A percentile compares a stretch with the other conserved stretches of the same genome.
These are phyloP conservation scores for Boletus rufocinnamomeus DNA, from an alignment of 768 basidiomycete species.

Conservation along the genomic window DNA sequence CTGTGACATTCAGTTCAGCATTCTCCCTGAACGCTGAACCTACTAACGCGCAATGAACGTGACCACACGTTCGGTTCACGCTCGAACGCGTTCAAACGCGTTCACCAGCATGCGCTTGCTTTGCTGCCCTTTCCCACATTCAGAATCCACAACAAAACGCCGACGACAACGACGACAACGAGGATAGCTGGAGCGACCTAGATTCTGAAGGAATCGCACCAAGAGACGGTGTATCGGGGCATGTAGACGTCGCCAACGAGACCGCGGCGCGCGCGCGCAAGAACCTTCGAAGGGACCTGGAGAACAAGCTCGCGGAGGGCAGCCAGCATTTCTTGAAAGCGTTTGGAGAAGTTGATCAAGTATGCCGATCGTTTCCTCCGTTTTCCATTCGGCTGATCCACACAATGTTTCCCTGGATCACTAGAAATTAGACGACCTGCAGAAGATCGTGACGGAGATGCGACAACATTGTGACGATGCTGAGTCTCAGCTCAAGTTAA, in stretches of 20 bases:
- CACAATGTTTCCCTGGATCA: background rate
- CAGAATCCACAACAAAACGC: constrained; percentile 24
- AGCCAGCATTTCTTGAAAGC: constrained; percentile 82
- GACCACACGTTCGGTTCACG: no score
- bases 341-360: constrained; percentile 88
- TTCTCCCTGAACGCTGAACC: no score
- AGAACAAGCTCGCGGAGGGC: constrained; percentile 77
- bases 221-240: constrained; percentile 11
- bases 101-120: no score
- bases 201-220: constrained; percentile 14
- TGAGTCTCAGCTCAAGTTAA: constrained; percentile 70
- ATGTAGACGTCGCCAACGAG: constrained; percentile 50
- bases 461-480: constrained; percentile 80
- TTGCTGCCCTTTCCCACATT: background rate
- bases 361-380: constrained; percentile 40
- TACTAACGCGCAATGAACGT: no score
- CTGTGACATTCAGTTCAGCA: no score
- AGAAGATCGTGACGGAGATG: constrained; percentile 80
- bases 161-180: constrained; percentile 42
- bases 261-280: constrained; percentile 74
- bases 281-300: constrained; percentile 82
- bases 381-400: background rate
- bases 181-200: constrained; percentile 31
- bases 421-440: constrained; percentile 83
- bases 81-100: no score